Percentiles rank a stretch among this genome's conserved stretches.
phyloP scores from a whole-genome alignment of 306 rosid genomes.

The Rubus idaeus region DNA sequence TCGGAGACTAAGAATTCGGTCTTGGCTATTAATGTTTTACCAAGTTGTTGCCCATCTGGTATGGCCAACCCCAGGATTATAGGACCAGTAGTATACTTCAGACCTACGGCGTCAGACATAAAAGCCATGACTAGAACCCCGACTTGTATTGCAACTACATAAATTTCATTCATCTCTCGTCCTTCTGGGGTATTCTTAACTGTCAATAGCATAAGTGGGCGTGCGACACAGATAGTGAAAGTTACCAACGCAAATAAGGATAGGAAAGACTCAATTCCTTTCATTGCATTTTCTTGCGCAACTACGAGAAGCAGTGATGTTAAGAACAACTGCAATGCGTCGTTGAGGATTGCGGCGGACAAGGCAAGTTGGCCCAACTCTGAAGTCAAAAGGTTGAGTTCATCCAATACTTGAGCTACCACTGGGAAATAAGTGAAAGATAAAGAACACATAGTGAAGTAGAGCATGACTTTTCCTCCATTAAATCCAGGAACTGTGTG shows the following conservation, averaged over 20 bases:
- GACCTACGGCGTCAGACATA: constrained; percentile 49
- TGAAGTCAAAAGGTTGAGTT: constrained; percentile 55
- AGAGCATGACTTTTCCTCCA: not conserved
- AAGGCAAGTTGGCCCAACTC: constrained; percentile 67
- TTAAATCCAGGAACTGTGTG: not conserved
- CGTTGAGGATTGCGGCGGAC: constrained; percentile 51
- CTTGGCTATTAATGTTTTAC: constrained; percentile 57
- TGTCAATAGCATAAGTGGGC: constrained; percentile 42
- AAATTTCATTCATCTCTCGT: constrained; percentile 44
- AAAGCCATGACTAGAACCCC: constrained; percentile 38
- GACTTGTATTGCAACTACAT: constrained; percentile 36
- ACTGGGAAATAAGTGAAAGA: constrained; percentile 47
- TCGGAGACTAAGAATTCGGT: constrained; percentile 52
- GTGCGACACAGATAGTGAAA: not conserved
- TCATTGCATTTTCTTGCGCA: not conserved
- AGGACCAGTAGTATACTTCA: constrained; percentile 35
- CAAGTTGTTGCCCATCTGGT: constrained; percentile 67
- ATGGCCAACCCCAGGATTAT: constrained; percentile 57
- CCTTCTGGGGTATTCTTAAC: constrained; percentile 58
- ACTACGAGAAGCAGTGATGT: not conserved
- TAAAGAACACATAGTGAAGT: not conserved
- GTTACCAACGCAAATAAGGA: not conserved
- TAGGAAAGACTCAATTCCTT: not conserved
- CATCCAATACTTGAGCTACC: constrained; percentile 45
- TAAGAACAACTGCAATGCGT: constrained; percentile 28